These are phyloP conservation scores for Curvularia sp. DNA, from an alignment of 2,329 filamentous ascomycete species.

Conservation along the genomic window DNA sequence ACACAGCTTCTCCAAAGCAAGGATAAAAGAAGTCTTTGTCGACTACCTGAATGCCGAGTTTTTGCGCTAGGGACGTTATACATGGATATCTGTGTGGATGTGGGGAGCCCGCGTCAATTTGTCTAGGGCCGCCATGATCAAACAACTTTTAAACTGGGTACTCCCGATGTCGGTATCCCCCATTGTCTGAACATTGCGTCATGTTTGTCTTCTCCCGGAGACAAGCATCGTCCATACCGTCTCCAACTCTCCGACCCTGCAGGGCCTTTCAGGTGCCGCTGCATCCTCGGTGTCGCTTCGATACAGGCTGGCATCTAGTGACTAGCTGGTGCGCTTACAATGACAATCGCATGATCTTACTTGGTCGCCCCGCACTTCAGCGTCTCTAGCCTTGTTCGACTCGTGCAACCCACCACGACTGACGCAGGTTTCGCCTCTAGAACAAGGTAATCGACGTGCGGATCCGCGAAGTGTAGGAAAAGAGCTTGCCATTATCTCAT, in stretches of 20 bases:
- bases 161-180: neutral
- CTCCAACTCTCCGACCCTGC: slow-evolving; percentile 18
- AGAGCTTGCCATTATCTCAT: neutral
- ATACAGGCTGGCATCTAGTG: neutral
- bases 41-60: slow-evolving; percentile 51
- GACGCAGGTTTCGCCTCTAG: neutral
- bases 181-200: neutral
- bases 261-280: neutral
- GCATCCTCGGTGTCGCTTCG: neutral
- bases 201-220: neutral
- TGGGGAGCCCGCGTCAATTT: neutral
- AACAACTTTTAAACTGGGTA: neutral
- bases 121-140: neutral
- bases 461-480: slow-evolving; percentile 1
- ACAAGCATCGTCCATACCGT: neutral
- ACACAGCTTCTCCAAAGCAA: slow-evolving; percentile 57
- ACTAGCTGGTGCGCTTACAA: slow-evolving; percentile 13
- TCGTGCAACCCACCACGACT: neutral
- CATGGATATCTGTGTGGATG: neutral
- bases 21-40: slow-evolving; percentile 49
- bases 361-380: slow-evolving; percentile 13
- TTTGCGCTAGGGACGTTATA: slow-evolving; percentile 30
- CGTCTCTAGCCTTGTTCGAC: neutral
- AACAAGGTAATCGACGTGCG: neutral
- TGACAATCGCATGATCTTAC: slow-evolving; percentile 27